A percentile compares a stretch with the other conserved stretches of the same genome.
phyloP scores from a whole-genome alignment of 192 early-diverging fungal species.

The Backusella tuberculispora region DNA sequence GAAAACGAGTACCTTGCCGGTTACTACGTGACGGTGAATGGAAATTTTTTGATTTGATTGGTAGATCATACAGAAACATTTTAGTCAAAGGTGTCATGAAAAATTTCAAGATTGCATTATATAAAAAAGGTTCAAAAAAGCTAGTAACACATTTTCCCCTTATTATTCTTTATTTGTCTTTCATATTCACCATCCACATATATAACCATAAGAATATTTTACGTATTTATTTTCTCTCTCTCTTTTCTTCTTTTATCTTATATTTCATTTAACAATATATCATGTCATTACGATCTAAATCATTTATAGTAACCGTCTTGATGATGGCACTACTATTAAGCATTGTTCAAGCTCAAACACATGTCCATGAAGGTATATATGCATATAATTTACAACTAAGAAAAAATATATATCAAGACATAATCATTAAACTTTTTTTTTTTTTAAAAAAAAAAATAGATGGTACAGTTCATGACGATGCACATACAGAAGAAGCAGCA shows the following conservation, averaged over 20 bases:
- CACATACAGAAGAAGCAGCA: neutral
- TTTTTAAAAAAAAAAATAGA: neutral
- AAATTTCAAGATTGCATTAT: neutral
- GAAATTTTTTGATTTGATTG: conserved; percentile 29
- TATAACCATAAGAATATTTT: neutral
- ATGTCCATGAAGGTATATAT: conserved; percentile 15
- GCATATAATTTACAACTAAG: neutral
- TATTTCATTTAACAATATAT: neutral
- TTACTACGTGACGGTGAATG: conserved; percentile 17
- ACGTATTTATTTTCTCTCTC: neutral
- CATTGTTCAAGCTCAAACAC: conserved; percentile 3
- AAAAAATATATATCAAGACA: neutral
- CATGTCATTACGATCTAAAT: neutral
- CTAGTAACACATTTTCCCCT: neutral
- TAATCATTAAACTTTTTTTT: too few species aligned
- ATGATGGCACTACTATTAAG: neutral
- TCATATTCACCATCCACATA: neutral
- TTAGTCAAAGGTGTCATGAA: neutral
- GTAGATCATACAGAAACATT: neutral
- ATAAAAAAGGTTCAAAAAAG: conserved; percentile 8
- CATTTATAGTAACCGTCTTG: neutral
- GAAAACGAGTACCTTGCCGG: neutral
- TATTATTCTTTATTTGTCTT: conserved; percentile 16
- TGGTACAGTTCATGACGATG: neutral
- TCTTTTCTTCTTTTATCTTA: neutral